Evolutionary conservation across 148 eudicot species (phyloP).

Genomic region (Cornus suecica): DNA sequence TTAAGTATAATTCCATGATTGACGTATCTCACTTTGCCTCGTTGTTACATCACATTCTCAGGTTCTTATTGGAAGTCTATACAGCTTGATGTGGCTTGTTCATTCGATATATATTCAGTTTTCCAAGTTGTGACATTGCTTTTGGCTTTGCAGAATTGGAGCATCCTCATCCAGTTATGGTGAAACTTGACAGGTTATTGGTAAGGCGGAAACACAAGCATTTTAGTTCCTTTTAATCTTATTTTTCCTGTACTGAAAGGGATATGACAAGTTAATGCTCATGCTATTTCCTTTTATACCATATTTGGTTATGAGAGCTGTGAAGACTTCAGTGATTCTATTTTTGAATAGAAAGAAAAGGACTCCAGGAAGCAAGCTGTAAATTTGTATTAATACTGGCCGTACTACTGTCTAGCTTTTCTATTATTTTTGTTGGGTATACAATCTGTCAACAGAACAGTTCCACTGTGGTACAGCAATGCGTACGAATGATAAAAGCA

Average conservation of each 20-base stretch:
- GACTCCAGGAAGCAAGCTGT: background rate
- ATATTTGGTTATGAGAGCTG: background rate
- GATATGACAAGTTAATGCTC: background rate
- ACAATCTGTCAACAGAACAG: too few relatives aligned
- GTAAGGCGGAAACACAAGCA: constrained; percentile 42
- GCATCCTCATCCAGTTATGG: constrained; percentile 47
- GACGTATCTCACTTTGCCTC: background rate
- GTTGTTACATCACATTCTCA: background rate
- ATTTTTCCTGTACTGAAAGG: background rate
- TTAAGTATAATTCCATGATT: background rate
- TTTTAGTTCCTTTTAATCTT: constrained; percentile 1
- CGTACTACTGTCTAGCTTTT: too few relatives aligned
- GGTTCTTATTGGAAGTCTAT: background rate
- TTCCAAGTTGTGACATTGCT: constrained; percentile 19
- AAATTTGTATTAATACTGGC: too few relatives aligned
- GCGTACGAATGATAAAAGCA: too few relatives aligned
- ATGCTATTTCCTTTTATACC: background rate
- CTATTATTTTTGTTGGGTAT: too few relatives aligned
- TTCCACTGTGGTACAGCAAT: too few relatives aligned
- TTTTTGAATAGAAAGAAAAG: constrained; percentile 9
- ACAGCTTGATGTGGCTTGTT: background rate
- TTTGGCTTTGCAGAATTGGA: constrained; percentile 41
- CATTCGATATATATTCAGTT: background rate
- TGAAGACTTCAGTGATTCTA: background rate
- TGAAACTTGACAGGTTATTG: constrained; percentile 77